Base-by-base conservation (phyloP, 306 rosid genomes). In the Cucumis cinereus region DNA sequence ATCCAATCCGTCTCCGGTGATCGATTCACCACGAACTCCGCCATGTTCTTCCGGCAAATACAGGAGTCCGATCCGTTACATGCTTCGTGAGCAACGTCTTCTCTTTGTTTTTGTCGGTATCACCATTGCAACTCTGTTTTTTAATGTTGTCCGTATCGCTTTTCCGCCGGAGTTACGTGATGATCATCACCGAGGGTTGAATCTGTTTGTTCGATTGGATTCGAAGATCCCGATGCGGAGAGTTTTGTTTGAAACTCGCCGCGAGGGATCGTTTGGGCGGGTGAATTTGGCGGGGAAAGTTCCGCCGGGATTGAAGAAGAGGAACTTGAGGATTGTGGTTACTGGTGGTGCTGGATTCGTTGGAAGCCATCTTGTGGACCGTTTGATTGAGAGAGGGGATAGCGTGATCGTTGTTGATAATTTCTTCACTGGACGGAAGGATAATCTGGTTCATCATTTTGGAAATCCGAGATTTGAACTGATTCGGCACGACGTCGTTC, bases 271-370 rank as follows among this genome's bases (percentile, higher is more conserved):
- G 19, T 8, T 30, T 49, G 7, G 45, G 49, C 57, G 63, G 30
- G 19, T 68, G 75, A 82, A 23, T 7, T 14, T 35, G 69, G 77
- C 67, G 20, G 83, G 84, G 58, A 90, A 74, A 79, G 75, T 90
- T 0, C 89, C 91, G 2, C 60, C 43, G 69, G 86, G 79, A 22
- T 14, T 78, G 85, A 81, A 52, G 59, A 78, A 43, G 47, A 90
- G 79, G 83, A 80, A 36, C 22, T 80, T 76, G 84, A 82, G 98
- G 84, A 74, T 93, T 12, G 76, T 93, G 54, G 92, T 93, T 3
- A 93, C 98, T 0, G 98, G 97, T 40, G 98, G 98, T 54, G 98
- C 98, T 3, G 98, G 98, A 74, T 93, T 93, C 84, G 98, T 93
- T 0, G 97, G 97, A 33, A 91, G 97, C 80, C 98, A 93, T 72